phyloP scores from a whole-genome alignment of 768 basidiomycete genomes.

The Suillus paluster region DNA sequence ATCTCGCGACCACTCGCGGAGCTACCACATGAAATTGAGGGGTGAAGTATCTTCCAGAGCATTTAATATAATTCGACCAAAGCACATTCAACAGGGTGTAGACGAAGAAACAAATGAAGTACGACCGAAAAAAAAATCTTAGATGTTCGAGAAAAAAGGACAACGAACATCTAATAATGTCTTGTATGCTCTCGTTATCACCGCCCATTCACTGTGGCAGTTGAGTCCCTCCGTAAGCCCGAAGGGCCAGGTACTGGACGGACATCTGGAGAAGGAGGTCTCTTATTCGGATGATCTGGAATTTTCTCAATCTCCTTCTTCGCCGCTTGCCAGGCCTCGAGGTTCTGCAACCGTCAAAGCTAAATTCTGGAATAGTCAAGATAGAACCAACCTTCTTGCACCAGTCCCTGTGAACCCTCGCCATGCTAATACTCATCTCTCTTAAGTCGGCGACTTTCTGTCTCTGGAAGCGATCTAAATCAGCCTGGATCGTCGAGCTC shows the following conservation, averaged over 20 bases:
- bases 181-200: slow-evolving; percentile 25
- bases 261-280: slow-evolving; percentile 45
- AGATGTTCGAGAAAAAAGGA: not conserved
- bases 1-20: slow-evolving; percentile 4
- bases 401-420: slow-evolving; percentile 92
- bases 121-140: not conserved
- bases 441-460: slow-evolving; percentile 97
- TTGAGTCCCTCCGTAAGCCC: slow-evolving; percentile 63
- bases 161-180: not conserved
- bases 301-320: slow-evolving; percentile 91
- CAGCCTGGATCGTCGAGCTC: slow-evolving; percentile 94
- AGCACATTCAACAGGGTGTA: not conserved
- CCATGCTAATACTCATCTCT: slow-evolving; percentile 92
- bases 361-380: slow-evolving; percentile 17
- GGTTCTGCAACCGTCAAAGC: slow-evolving; percentile 61
- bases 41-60: not conserved
- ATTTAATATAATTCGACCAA: slow-evolving; percentile 5
- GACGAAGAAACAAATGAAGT: not conserved
- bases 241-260: slow-evolving; percentile 38
- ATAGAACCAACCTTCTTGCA: slow-evolving; percentile 77
- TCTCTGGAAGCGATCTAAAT: slow-evolving; percentile 96
- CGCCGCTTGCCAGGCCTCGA: slow-evolving; percentile 97
- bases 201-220: slow-evolving; percentile 71
- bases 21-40: not conserved
- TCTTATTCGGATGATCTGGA: slow-evolving; percentile 84